Evolutionary conservation across 73 alveolate species (phyloP), one percentile per base, ranked within the genome.

Genomic region (Urostyla sp.): DNA sequence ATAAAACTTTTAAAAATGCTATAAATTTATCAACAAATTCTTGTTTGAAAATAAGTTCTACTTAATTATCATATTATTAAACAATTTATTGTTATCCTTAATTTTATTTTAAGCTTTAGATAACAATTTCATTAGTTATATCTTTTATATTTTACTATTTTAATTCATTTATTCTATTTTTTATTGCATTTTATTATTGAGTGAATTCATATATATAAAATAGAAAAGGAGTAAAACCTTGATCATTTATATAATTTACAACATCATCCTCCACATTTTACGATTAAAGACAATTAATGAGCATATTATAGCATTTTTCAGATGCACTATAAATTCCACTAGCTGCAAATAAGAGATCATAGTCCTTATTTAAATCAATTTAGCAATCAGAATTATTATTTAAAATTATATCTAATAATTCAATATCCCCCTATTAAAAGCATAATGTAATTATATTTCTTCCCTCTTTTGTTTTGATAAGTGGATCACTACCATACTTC

Each of bases 211-310:
- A 50, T 0, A 90, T 49, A 35, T 85, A 81, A 7, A 38, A 50
- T 0, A 95, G 89, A 46, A 95, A 75, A 53, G 99, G 99, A 38
- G 99, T 90, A 58, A 83, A 92, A 0, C 99, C 99, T 45, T 90
- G 87, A 56, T 87, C 89, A 84, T 93, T 97, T 37, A 84, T 91
- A 52, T 81, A 59, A 79, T 95, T 92, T 13, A 89, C 69, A 67
- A 73, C 76, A 49, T 80, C 79, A 56, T 75, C 63, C 75, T 84
- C 72, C 49, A 74, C 23, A 78, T 49, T 67, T 54, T 46, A 58
- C 49, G 28, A 72, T 53, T 26, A 27, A 27, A 73, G 4, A 46
- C 67, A 73, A 6, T 28, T 24, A 73, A 15, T 7, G 53, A 16
- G n/a, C 27, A 5, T 51, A 52, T 40, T 1, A 73, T 60, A 16